These are phyloP conservation scores for Kodamaea fungicola DNA, from an alignment of 1,139 yeast species.

Conservation along the genomic window DNA sequence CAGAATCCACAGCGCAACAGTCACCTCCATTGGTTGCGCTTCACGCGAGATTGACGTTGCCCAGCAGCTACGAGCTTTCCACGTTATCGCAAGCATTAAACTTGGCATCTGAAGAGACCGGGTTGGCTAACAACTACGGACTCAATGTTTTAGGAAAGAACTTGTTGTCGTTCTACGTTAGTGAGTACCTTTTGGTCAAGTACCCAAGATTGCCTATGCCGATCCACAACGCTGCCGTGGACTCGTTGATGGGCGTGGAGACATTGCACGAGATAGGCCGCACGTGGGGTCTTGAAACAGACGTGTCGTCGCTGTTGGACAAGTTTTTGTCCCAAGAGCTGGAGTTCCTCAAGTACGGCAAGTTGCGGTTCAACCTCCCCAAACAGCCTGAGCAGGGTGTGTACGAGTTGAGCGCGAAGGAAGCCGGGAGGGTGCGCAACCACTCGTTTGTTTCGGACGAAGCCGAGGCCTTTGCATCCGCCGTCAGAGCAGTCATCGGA, in stretches of 20 bases:
- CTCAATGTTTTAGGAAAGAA: constrained; percentile 78
- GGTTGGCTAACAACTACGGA: constrained; percentile 71
- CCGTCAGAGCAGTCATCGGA: constrained; percentile 70
- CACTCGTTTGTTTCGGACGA: constrained; percentile 28
- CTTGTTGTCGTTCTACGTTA: constrained; percentile 68
- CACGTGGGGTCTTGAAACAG: constrained; percentile 87
- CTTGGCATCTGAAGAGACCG: constrained; percentile 31
- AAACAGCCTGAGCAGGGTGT: constrained; percentile 49
- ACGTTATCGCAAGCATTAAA: constrained; percentile 79
- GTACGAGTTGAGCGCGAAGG: constrained; percentile 40
- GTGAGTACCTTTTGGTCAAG: constrained; percentile 66
- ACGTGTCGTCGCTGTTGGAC: constrained; percentile 59
- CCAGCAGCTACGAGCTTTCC: constrained; percentile 53
- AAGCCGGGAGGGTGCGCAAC: constrained; percentile 19
- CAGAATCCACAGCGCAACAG: constrained; percentile 49
- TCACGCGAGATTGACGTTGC: constrained; percentile 69
- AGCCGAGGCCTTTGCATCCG: constrained; percentile 46
- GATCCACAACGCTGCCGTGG: constrained; percentile 70
- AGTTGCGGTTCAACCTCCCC: constrained; percentile 49
- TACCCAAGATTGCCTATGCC: constrained; percentile 89
- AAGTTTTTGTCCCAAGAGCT: constrained; percentile 70
- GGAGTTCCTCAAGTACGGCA: constrained; percentile 60
- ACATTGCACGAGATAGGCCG: constrained; percentile 64
- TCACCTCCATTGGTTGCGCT: constrained; percentile 76
- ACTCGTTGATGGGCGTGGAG: constrained; percentile 65